These are phyloP conservation scores for Rhazya stricta DNA, from an alignment of 257 asterid species.

Conservation along the genomic window DNA sequence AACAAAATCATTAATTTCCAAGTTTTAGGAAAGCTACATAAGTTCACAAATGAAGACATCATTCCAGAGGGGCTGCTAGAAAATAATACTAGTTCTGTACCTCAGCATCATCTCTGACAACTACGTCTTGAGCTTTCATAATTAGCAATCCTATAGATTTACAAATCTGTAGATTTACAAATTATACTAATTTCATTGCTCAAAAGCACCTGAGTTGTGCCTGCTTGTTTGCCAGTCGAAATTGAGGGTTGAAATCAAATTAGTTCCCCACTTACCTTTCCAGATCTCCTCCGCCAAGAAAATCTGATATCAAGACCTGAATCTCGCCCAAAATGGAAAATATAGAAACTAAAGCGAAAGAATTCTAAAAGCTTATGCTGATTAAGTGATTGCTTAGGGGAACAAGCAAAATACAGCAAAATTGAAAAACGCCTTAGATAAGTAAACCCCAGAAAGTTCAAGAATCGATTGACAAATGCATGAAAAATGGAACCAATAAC, in stretches of 20 bases:
- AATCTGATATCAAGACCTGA: conserved; percentile 3
- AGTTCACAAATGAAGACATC: neutral
- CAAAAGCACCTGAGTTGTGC: neutral
- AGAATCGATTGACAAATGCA: neutral
- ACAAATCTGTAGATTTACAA: too few species aligned
- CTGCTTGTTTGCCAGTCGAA: neutral
- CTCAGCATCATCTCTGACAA: neutral
- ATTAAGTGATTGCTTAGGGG: conserved; percentile 23
- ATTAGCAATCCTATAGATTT: neutral
- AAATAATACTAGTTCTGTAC: neutral
- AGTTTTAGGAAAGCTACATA: neutral
- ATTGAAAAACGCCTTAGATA: neutral
- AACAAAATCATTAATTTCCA: neutral
- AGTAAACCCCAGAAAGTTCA: conserved; percentile 4
- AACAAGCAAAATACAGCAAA: conserved; percentile 22
- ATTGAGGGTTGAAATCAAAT: neutral
- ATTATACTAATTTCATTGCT: neutral
- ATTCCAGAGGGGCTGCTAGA: neutral
- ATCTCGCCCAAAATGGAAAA: neutral
- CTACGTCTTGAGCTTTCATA: neutral
- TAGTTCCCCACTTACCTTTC: neutral
- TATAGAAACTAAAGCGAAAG: neutral
- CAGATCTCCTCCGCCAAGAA: neutral
- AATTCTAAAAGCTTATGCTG: neutral
- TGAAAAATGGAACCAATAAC: neutral